Base-by-base conservation (phyloP, 352 stramenopile species). In the Globisporangium megalacanthum region DNA sequence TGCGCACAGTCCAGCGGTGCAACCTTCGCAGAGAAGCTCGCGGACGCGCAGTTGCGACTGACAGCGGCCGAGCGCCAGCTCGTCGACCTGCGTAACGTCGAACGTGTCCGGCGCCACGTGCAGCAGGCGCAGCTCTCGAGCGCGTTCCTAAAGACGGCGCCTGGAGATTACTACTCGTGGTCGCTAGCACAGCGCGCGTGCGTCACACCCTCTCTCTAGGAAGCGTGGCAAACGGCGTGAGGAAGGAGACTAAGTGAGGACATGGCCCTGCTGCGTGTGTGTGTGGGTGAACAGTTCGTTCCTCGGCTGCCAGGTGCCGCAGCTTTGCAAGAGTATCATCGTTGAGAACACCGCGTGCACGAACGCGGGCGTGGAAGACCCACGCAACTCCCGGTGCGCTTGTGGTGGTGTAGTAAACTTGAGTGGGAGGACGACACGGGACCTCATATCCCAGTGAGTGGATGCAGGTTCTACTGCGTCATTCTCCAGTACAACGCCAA, bases 301-400 rank as follows among this genome's bases (percentile, higher is more conserved):
- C 45, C 65, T 96, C 20, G 60, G 78, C 14, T 92, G 82, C 59
- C 58, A 64, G 13, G 67, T 80, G 25, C 67, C 74, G 42, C 86
- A 96, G 52, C 64, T 96, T 33, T 96, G 86, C 70, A 96, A 96
- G 69, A 94, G 81, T 59, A 96, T 96, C 58, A 81, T 96, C 55
- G 82, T 96, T 33, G 83, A 96, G 60, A 96, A 96, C 68, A 86
- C 82, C 50, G 72, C 82, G 54, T 94, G 77, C 60, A 71, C 74
- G 31, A 84, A 85, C 62, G 64, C 52, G 25, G 70, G 72, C 20
- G 61, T 75, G 1, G 70, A 86, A 35, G 77, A 92, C 47, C 66
- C 77, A 6, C 72, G 77, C 47, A 89, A 88, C 55, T 87, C 79
- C 51, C 66, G 77, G 77, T 89, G 49, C 20, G 44, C 7, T n/a